Base-by-base conservation (phyloP, 352 stramenopile species). In the Bremia lactucae region DNA sequence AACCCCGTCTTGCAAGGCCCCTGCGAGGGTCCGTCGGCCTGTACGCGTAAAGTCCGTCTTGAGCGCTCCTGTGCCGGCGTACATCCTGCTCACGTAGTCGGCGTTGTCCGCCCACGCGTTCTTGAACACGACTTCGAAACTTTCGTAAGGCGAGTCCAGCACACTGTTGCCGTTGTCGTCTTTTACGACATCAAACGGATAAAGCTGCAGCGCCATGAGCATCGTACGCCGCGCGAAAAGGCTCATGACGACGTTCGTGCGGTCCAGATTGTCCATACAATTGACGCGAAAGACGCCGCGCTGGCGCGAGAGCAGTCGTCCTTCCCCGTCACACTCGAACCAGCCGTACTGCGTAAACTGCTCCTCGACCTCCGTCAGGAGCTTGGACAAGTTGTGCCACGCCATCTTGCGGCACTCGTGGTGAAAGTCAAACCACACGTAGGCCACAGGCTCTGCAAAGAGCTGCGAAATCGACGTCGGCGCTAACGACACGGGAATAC, bases 251-350 rank as follows among this genome's bases (percentile, higher is more conserved):
- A 84, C 71, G 41, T 82, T 86, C 5, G 72, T 98, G 23, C 95
- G 77, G 65, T 98, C 95, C 18, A 98, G 67, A 57, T 95, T 97
- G 74, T 98, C 95, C 87, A 98, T 98, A 71, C 95, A 98, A 68
- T 98, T 98, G 7, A 94, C 97, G 36, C 95, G 81, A 23, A 98
- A 76, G 31, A 98, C 82, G 6, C 87, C 89, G n/a, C 70, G 79
- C 62, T 98, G 95, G 18, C 58, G 72, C 38, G 49, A 75, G 6
- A 71, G 35, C 13, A 86, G 49, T 11, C 62, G 43, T 13, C 73
- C 71, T 40, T 78, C 63, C 1, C 63, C 55, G 21, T 64, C 62
- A 35, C 49, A 49, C 40, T 65, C 55, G n/a, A 68, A 69, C 41
- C 63, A 85, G 22, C 63, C 62, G 37, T 82, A 83, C 36, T 76